Percentiles rank a stretch among this genome's conserved stretches.
Conservation (phyloP, 1,139 yeast genomes). For the Debaryomyces subglobosus region DNA sequence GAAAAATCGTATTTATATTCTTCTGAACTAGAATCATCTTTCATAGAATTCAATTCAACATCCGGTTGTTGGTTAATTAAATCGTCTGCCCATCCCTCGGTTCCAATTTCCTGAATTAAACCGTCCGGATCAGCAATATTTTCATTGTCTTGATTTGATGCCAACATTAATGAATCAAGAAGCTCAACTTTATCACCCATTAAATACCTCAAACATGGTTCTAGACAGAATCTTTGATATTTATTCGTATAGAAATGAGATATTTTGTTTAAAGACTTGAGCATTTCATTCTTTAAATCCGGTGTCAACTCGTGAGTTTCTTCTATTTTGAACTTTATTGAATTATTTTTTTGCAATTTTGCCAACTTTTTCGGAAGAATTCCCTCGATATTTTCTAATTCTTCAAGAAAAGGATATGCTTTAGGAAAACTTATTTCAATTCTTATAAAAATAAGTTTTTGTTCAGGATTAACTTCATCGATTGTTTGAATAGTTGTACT, state of each 20-base stretch:
- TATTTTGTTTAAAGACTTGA: slow-evolving; percentile 55
- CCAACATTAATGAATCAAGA: slow-evolving; percentile 35
- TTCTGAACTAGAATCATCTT: slow-evolving; percentile 33
- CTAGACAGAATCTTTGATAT: slow-evolving; percentile 69
- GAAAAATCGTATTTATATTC: slow-evolving; percentile 31
- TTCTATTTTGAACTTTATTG: slow-evolving; percentile 63
- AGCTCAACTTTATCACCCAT: slow-evolving; percentile 79
- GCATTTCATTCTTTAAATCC: slow-evolving; percentile 52
- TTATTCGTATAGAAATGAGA: slow-evolving; percentile 58
- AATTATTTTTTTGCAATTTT: slow-evolving; percentile 27
- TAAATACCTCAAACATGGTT: slow-evolving; percentile 73
- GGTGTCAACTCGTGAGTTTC: slow-evolving; percentile 70
- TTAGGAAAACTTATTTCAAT: slow-evolving; percentile 69
- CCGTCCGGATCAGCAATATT: slow-evolving; percentile 22
- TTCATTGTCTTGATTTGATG: slow-evolving; percentile 21
- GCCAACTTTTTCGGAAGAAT: slow-evolving; percentile 23
- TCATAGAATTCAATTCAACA: slow-evolving; percentile 26
- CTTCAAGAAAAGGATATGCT: slow-evolving; percentile 63
- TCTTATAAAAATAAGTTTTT: slow-evolving; percentile 69
- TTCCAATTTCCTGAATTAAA: slow-evolving; percentile 37
- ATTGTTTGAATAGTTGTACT: slow-evolving; percentile 10
- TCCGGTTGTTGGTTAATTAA: slow-evolving; percentile 43
- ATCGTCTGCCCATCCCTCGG: slow-evolving; percentile 51
- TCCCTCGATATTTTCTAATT: slow-evolving; percentile 36
- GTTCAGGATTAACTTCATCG: slow-evolving; percentile 32